A percentile compares a stretch with the other conserved stretches of the same genome.
phyloP scores from a whole-genome alignment of 2,329 filamentous ascomycete species.

The Nemania abortiva region DNA sequence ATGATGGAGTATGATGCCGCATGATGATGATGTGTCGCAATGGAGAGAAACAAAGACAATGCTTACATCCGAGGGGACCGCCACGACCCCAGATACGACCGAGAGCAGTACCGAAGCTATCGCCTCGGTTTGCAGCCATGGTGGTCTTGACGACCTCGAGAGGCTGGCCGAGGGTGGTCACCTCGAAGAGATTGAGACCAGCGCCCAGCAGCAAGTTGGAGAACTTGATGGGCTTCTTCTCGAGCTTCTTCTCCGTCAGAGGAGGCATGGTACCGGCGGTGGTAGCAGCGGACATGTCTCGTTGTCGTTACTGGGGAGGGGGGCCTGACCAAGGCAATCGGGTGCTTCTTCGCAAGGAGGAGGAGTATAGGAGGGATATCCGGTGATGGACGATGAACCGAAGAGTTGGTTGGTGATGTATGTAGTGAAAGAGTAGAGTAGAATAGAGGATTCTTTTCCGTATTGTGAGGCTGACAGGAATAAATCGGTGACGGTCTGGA shows the following conservation, averaged over 20 bases:
- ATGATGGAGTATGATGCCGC: background rate
- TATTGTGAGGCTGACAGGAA: slow-evolving; percentile 32
- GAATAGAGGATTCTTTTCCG: slow-evolving; percentile 13
- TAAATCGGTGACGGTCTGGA: slow-evolving; percentile 15
- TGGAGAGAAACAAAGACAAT: slow-evolving; percentile 9
- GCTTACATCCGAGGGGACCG: slow-evolving; percentile 93
- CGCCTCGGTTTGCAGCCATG: slow-evolving; percentile 96
- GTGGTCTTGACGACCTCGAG: slow-evolving; percentile 99
- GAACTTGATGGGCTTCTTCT: slow-evolving; percentile 99
- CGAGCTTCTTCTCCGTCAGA: slow-evolving; percentile 68
- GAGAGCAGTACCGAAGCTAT: slow-evolving; percentile 86
- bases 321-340: slow-evolving; percentile 99
- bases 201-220: slow-evolving; percentile 96
- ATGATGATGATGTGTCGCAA: background rate
- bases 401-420: slow-evolving; percentile 21
- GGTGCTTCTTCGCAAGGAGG: slow-evolving; percentile 81
- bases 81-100: slow-evolving; percentile 92
- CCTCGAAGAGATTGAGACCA: slow-evolving; percentile 95
- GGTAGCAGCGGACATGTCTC: slow-evolving; percentile 71
- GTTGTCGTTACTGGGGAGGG: slow-evolving; percentile 61
- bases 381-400: slow-evolving; percentile 17
- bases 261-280: slow-evolving; percentile 63
- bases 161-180: slow-evolving; percentile 74
- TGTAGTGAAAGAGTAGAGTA: background rate
- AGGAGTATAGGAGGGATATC: slow-evolving; percentile 22